A percentile compares a stretch with the other conserved stretches of the same genome.
These are phyloP conservation scores for Penicillium paneum DNA, from an alignment of 2,329 filamentous ascomycete species.

Conservation along the genomic window DNA sequence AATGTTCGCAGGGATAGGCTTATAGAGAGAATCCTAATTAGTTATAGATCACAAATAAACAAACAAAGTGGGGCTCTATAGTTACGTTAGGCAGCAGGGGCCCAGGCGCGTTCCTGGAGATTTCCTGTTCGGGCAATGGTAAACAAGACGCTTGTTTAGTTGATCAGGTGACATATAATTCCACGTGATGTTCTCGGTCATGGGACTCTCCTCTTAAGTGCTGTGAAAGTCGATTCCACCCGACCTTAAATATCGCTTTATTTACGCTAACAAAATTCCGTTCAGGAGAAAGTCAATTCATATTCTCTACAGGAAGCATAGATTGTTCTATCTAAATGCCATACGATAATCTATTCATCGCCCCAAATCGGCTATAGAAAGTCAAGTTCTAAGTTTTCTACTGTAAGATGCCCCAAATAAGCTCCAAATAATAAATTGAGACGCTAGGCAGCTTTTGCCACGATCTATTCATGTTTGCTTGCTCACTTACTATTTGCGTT, in stretches of 20 bases:
- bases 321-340: no score
- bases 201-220: no score
- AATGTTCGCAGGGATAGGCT: constrained; percentile 5
- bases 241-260: no score
- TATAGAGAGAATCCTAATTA: constrained; percentile 10
- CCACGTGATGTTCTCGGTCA: background rate
- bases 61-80: constrained; percentile 22
- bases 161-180: constrained; percentile 14
- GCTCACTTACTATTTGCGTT: no score
- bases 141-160: constrained; percentile 24
- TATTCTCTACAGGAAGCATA: no score
- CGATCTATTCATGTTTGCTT: no score
- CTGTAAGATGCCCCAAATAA: background rate
- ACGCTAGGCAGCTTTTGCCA: background rate
- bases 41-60: constrained; percentile 27
- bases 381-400: no score
- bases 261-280: no score
- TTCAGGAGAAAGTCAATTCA: no score
- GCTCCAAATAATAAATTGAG: background rate
- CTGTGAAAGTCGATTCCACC: no score
- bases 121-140: constrained; percentile 19
- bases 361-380: no score
- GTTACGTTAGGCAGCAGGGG: constrained; percentile 15
- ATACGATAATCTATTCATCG: background rate
- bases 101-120: constrained; percentile 15